phyloP scores from a whole-genome alignment of 2,329 filamentous ascomycete species.

The Colletotrichum limetticola region DNA sequence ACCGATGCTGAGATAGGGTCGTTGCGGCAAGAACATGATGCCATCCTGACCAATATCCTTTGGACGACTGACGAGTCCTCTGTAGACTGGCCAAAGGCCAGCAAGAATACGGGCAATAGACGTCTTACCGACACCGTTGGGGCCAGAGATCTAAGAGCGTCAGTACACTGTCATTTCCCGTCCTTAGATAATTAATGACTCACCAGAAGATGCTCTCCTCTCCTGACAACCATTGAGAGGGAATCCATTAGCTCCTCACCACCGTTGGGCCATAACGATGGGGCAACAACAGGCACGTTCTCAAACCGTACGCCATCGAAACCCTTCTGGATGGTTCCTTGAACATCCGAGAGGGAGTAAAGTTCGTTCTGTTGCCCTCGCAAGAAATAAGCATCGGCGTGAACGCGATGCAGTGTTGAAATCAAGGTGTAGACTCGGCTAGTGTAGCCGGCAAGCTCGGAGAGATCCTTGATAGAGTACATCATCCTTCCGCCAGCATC shows the following conservation, averaged over 20 bases:
- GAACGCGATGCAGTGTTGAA: conserved; percentile 91
- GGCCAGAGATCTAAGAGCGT: conserved; percentile 77
- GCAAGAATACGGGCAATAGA: conserved; percentile 89
- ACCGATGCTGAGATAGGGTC: conserved; percentile 90
- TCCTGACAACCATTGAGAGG: conserved; percentile 87
- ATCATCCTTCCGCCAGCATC: conserved; percentile 98
- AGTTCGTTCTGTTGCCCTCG: conserved; percentile 78
- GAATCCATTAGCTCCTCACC: conserved; percentile 93
- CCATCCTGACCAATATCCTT: conserved; percentile 85
- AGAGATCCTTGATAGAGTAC: conserved; percentile 99
- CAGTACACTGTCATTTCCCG: conserved; percentile 15
- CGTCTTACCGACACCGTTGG: conserved; percentile 94
- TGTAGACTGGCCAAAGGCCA: conserved; percentile 95
- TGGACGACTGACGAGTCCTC: conserved; percentile 89
- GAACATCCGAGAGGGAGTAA: conserved; percentile 89
- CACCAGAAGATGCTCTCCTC: conserved; percentile 88
- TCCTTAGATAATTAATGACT: conserved; percentile 36
- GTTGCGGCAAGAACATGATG: conserved; percentile 98
- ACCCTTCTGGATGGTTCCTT: conserved; percentile 92
- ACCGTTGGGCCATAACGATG: conserved; percentile 86
- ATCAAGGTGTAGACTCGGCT: conserved; percentile 96
- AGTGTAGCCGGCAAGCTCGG: conserved; percentile 94
- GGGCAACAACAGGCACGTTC: conserved; percentile 92
- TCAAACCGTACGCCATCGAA: conserved; percentile 96
- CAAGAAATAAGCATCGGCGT: conserved; percentile 87